Evolutionary conservation across 2,329 filamentous ascomycete genomes (phyloP).

Genomic region (Chaetomium strumarium): DNA sequence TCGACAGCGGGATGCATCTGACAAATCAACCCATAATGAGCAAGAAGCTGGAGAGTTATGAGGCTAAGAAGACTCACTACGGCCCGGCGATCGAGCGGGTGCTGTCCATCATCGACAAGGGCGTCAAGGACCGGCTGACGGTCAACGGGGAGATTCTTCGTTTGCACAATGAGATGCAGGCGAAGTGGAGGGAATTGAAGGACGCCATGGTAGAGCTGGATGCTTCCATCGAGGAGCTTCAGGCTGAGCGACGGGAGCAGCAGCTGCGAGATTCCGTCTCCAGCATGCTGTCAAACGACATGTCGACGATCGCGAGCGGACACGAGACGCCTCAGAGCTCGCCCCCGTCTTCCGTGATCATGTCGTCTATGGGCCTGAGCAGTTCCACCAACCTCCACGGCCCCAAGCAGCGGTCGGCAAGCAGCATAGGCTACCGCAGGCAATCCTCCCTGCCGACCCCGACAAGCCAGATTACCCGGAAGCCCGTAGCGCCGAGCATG

Average conservation of each 20-base stretch:
- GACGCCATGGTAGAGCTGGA: conserved; percentile 74
- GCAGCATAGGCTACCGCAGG: conserved; percentile 41
- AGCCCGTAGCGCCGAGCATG: conserved; percentile 37
- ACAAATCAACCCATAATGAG: conserved; percentile 63
- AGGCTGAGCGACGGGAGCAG: conserved; percentile 56
- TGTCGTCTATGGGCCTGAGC: conserved; percentile 47
- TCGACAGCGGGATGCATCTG: conserved; percentile 69
- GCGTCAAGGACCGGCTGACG: conserved; percentile 90
- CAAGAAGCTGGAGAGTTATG: conserved; percentile 88
- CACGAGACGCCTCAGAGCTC: conserved; percentile 66
- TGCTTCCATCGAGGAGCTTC: conserved; percentile 64
- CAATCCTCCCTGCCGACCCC: conserved; percentile 44
- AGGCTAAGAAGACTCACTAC: conserved; percentile 92
- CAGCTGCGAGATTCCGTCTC: conserved; percentile 89
- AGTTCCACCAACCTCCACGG: conserved; percentile 29
- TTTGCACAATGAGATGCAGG: conserved; percentile 76
- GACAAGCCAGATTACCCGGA: conserved; percentile 36
- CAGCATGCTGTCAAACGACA: conserved; percentile 80
- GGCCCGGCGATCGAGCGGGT: conserved; percentile 89
- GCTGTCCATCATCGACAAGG: conserved; percentile 86
- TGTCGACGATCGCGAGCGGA: conserved; percentile 60
- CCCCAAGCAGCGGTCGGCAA: conserved; percentile 44
- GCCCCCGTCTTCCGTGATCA: conserved; percentile 55
- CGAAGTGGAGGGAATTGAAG: conserved; percentile 73
- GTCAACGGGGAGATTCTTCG: conserved; percentile 93